Base-by-base conservation (phyloP, 371 early-diverging fungal species). In the Umbelopsis sp. region DNA sequence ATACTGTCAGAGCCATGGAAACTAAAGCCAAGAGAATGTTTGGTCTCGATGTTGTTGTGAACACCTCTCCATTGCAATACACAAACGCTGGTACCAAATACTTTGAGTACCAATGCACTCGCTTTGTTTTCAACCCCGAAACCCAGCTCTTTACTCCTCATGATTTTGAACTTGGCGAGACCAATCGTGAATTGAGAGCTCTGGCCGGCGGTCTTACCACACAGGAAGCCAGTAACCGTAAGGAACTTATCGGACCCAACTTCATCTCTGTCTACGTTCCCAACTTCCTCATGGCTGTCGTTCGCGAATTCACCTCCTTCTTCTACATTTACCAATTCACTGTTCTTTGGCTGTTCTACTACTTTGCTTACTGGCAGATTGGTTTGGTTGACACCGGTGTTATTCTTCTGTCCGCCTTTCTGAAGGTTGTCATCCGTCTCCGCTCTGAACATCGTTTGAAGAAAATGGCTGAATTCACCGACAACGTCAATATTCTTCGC, bases 291-390 rank as follows among this genome's bases (percentile, higher is more conserved):
- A 67, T 72, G 67, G 92, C 89, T 8, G 63, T 91, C 35, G 72
- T 76, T 44, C 86, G 83, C 64, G 94, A 93, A 76, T 90, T 92
- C 68, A 74, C 86, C 7, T 83, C 87, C 11, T 87, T 91, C 74
- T 93, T 94, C 68, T 94, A 94, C 72, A 80, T 92, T 35, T 94
- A 92, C 70, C 93, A 94, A 74, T 77, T 91, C 48, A 85, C 90
- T 70, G 80, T 82, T n/a, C 82, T 94, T 51, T 88, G 89, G 88
- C 82, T 91, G 14, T 93, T 90, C 74, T 90, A 89, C 76, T 89
- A 90, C 76, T 85, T 88, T 71, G 86, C 82, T 50, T 92, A 92
- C 78, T 94, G 82, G 83, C 80, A 86, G 70, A 91, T 94, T 63
- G 94, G 89, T 68, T 66, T 92, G 14, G 92, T 92, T 18, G 86